Evolutionary conservation across 1,284 basidiomycete species (phyloP).

Genomic region (Dichomitus squalens): DNA sequence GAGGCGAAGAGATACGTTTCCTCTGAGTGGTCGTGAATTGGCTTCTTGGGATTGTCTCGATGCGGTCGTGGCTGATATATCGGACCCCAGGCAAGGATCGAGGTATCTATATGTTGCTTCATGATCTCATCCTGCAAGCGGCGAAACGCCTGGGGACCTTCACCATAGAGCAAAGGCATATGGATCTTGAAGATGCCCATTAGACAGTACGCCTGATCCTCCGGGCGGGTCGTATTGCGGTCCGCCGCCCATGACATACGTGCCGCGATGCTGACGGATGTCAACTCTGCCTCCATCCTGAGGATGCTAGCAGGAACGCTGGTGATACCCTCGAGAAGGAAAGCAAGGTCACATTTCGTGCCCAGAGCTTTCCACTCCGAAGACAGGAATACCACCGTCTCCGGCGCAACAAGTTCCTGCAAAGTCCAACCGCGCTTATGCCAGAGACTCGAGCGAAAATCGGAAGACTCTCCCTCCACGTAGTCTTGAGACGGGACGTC

Average conservation of each 20-base stretch:
- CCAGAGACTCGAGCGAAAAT: not conserved
- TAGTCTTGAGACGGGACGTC: not conserved
- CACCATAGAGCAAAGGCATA: conserved; percentile 18
- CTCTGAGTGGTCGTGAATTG: not conserved
- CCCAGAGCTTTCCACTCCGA: not conserved
- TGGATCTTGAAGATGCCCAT: conserved; percentile 18
- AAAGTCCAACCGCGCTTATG: not conserved
- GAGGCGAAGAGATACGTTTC: not conserved
- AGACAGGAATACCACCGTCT: not conserved
- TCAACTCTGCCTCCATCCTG: not conserved
- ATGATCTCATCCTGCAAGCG: conserved; percentile 20
- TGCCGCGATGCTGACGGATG: conserved; percentile 11
- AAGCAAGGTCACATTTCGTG: conserved; percentile 6
- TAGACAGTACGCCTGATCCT: conserved; percentile 20
- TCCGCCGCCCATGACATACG: conserved; percentile 20
- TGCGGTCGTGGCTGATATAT: not conserved
- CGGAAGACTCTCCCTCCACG: not conserved
- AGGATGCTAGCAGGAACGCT: conserved; percentile 9
- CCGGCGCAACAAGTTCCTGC: conserved; percentile 28
- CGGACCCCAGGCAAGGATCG: conserved; percentile 17
- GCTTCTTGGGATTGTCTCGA: not conserved
- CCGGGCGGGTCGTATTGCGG: conserved; percentile 13
- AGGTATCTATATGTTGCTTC: conserved; percentile 11
- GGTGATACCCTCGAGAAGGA: conserved; percentile 4
- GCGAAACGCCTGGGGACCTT: conserved; percentile 13